A percentile compares a stretch with the other conserved stretches of the same genome.
Evolutionary conservation across 148 eudicot species (phyloP).

Genomic region (Rhododendron mucronatum): DNA sequence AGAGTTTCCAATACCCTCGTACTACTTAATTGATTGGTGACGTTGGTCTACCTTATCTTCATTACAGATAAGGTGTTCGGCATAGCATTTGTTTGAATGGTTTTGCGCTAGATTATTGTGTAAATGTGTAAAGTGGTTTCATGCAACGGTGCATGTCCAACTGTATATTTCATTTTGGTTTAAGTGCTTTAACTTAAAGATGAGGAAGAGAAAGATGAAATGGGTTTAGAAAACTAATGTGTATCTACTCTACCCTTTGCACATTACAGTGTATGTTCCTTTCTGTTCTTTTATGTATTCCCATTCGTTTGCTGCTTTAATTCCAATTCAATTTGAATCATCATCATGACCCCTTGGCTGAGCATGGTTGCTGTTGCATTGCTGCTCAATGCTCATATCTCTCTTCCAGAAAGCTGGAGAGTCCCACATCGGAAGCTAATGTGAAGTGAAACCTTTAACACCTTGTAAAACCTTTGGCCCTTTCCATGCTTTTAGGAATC

Average conservation of each 20-base stretch:
- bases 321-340: neutral
- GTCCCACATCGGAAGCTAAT: neutral
- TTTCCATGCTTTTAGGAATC: neutral
- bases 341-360: neutral
- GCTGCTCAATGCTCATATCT: neutral
- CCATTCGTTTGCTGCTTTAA: neutral
- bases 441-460: neutral
- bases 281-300: neutral
- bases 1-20: too few relatives aligned
- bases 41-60: neutral
- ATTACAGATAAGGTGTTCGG: conserved; percentile 1
- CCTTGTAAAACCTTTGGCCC: neutral
- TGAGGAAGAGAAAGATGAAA: neutral
- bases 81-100: neutral
- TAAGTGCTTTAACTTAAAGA: neutral
- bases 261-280: neutral
- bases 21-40: neutral
- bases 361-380: neutral
- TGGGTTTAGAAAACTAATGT: neutral
- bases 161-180: neutral
- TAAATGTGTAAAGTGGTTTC: neutral
- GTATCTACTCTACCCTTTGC: neutral
- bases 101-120: neutral
- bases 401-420: neutral
- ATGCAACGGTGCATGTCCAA: neutral